A percentile compares a stretch with the other conserved stretches of the same genome.
These are phyloP conservation scores for Paradendryphiella salina DNA, from an alignment of 2,329 filamentous ascomycete genomes.

Conservation along the genomic window DNA sequence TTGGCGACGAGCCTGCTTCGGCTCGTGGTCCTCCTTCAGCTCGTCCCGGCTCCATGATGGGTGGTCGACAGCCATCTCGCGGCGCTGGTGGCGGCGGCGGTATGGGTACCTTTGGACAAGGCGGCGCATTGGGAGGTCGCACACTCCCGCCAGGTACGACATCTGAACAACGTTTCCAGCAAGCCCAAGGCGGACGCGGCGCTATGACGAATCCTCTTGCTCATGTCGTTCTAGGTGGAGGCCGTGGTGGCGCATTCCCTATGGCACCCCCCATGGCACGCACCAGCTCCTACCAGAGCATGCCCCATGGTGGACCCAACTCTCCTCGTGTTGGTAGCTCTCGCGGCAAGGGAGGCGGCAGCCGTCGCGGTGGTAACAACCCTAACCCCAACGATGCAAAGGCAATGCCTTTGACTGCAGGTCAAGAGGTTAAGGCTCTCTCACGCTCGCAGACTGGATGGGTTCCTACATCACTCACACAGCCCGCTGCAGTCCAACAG, in stretches of 20 bases:
- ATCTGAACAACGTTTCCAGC: slow-evolving; percentile 70
- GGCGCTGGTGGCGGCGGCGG: slow-evolving; percentile 39
- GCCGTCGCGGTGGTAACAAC: slow-evolving; percentile 56
- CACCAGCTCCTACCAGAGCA: slow-evolving; percentile 60
- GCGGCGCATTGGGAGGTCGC: slow-evolving; percentile 51
- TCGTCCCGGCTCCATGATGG: slow-evolving; percentile 57
- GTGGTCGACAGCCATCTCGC: slow-evolving; percentile 55
- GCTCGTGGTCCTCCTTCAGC: slow-evolving; percentile 64
- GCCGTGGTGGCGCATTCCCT: slow-evolving; percentile 61
- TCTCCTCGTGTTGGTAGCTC: slow-evolving; percentile 72
- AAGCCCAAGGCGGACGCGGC: slow-evolving; percentile 28
- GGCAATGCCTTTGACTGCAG: slow-evolving; percentile 88
- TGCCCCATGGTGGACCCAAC: slow-evolving; percentile 64
- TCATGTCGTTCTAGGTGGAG: slow-evolving; percentile 56
- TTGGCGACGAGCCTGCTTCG: slow-evolving; percentile 76
- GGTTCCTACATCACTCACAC: slow-evolving; percentile 71
- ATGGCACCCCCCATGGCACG: slow-evolving; percentile 68
- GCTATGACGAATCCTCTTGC: slow-evolving; percentile 58
- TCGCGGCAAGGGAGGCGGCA: slow-evolving; percentile 62
- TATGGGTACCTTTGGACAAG: slow-evolving; percentile 70
- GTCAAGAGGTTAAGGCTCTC: slow-evolving; percentile 80
- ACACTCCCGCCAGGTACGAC: slow-evolving; percentile 75
- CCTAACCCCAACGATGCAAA: slow-evolving; percentile 72
- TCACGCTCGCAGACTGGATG: slow-evolving; percentile 74
- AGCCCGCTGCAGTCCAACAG: slow-evolving; percentile 15